Conservation (phyloP, 2,329 filamentous ascomycete genomes). For the Endocalyx cinctus region DNA sequence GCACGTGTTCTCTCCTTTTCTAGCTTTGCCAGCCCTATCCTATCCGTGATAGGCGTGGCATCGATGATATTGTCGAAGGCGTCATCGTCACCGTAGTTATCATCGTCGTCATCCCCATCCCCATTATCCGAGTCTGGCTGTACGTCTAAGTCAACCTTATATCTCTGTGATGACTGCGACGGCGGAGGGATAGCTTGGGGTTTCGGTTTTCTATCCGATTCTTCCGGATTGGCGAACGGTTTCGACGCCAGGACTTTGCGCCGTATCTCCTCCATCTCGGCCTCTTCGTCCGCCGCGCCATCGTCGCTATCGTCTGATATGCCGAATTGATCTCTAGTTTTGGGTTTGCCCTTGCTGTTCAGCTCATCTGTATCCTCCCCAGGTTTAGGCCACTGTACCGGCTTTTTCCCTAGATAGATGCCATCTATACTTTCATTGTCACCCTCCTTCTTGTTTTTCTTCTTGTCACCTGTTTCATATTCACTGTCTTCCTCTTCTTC, state of each 20-base stretch:
- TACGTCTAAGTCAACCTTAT: constrained; percentile 59
- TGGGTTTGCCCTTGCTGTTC: constrained; percentile 39
- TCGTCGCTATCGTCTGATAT: constrained; percentile 78
- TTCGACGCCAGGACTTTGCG: constrained; percentile 88
- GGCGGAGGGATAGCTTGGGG: constrained; percentile 59
- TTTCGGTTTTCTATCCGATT: constrained; percentile 45
- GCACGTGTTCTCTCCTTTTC: constrained; percentile 50
- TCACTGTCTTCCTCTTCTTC: constrained; percentile 42
- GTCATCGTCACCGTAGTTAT: constrained; percentile 57
- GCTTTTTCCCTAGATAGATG: constrained; percentile 57
- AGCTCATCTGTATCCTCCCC: constrained; percentile 27
- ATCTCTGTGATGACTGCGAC: constrained; percentile 41
- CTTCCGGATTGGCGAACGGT: constrained; percentile 65
- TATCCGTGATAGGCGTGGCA: constrained; percentile 83
- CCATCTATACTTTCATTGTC: constrained; percentile 47
- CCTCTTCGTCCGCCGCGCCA: constrained; percentile 55
- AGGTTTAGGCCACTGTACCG: constrained; percentile 28
- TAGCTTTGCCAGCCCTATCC: constrained; percentile 60
- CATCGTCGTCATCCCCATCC: constrained; percentile 39
- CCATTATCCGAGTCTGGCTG: constrained; percentile 69
- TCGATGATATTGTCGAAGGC: constrained; percentile 92
- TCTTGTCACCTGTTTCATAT: too few relatives aligned
- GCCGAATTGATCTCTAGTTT: constrained; percentile 63
- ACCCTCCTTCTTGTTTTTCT: constrained; percentile 39
- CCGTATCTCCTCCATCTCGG: constrained; percentile 86